These are phyloP conservation scores for Vigna radiata DNA, from an alignment of 306 rosid species.

Conservation along the genomic window DNA sequence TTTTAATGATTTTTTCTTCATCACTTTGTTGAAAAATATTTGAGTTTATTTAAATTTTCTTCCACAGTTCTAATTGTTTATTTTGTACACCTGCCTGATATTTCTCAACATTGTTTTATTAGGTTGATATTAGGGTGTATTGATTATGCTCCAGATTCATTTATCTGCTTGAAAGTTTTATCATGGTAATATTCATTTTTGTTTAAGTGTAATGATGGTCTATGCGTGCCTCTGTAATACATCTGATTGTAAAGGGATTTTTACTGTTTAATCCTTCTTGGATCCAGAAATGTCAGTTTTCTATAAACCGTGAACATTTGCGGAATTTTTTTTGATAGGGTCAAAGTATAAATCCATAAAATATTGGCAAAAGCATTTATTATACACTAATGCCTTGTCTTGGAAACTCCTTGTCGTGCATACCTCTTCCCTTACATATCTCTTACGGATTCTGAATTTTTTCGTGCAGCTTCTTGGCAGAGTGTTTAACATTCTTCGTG, in stretches of 20 bases:
- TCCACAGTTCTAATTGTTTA: not conserved
- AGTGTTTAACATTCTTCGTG: constrained; percentile 91
- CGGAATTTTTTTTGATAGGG: not conserved
- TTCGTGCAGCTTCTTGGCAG: constrained; percentile 84
- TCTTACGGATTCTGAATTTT: constrained; percentile 6
- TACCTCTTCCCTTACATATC: not conserved
- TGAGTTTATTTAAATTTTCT: constrained; percentile 5
- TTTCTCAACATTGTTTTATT: not conserved
- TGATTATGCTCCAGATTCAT: not conserved
- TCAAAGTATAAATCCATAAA: not conserved
- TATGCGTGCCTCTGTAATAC: not conserved
- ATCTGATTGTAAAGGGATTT: constrained; percentile 16
- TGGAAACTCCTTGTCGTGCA: not conserved
- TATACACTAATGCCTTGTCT: not conserved
- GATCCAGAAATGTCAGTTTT: constrained; percentile 3
- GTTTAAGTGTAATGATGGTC: not conserved
- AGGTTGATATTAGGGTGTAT: not conserved
- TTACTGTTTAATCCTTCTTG: not conserved
- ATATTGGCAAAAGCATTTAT: not conserved
- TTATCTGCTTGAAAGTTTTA: not conserved
- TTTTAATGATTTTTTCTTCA: not conserved
- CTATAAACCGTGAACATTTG: not conserved
- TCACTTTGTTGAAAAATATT: constrained; percentile 2
- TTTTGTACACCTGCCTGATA: not conserved
- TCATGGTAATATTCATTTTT: not conserved